phyloP scores from a whole-genome alignment of 306 rosid genomes.

The Datisca glomerata region DNA sequence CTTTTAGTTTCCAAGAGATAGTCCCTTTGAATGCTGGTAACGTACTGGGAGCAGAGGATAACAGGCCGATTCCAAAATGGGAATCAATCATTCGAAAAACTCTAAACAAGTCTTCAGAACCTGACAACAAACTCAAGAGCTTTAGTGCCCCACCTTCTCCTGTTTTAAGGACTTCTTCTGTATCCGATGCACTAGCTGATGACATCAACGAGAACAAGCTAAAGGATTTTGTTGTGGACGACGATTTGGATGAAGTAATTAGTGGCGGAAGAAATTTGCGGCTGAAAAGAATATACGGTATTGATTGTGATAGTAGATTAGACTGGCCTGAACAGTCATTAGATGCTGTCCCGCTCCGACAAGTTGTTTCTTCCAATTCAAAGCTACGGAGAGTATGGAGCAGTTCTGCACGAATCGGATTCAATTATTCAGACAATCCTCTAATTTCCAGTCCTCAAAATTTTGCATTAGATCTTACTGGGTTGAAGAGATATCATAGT shows the following conservation, averaged over 20 bases:
- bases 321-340: constrained; percentile 92
- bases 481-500: constrained; percentile 56
- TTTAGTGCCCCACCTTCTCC: constrained; percentile 95
- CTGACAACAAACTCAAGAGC: constrained; percentile 51
- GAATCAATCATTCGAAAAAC: constrained; percentile 79
- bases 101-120: constrained; percentile 57
- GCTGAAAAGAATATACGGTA: constrained; percentile 48
- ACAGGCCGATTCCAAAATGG: constrained; percentile 73
- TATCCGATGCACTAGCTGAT: constrained; percentile 54
- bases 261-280: constrained; percentile 29
- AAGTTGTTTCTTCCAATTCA: constrained; percentile 43
- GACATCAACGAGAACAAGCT: constrained; percentile 37
- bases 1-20: constrained; percentile 80
- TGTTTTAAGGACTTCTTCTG: constrained; percentile 66
- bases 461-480: constrained; percentile 14
- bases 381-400: constrained; percentile 75
- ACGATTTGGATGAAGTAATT: constrained; percentile 27
- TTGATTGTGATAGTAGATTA: constrained; percentile 36
- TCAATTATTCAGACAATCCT: constrained; percentile 33
- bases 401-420: constrained; percentile 67
- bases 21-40: constrained; percentile 96
- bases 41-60: constrained; percentile 89
- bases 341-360: constrained; percentile 70
- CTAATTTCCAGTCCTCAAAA: constrained; percentile 12
- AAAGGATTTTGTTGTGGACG: constrained; percentile 22